Evolutionary conservation across 2,329 filamentous ascomycete genomes (phyloP), one percentile per base, ranked within the genome.

Genomic region (Madurella mycetomatis): DNA sequence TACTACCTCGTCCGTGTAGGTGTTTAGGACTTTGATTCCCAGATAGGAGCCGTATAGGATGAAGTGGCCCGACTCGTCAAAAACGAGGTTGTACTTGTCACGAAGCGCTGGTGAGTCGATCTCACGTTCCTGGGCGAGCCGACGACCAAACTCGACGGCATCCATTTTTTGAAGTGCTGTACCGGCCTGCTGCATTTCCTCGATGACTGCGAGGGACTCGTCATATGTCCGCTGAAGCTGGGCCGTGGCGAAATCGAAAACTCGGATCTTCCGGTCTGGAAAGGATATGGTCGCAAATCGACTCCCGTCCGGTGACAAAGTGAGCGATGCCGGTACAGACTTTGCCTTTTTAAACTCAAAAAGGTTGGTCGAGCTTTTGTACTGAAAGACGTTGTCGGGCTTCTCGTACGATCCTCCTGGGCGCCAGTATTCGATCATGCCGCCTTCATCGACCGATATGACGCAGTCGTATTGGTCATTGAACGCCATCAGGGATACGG

Each of bases 311-410:
- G 92, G 91, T 0, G 94, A 96, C 45, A 99, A 81, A 0, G 88
- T 89, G 47, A 99, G 76, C 11, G 88, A 89, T 4, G 85, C 83
- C 0, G 92, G 92, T 0, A 87, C 82, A 0, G 91, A 88, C 70
- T 96, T 97, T 48, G 89, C 82, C 72, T 96, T 97, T 67, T 95
- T 97, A 75, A 99, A 97, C 50, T 96, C 92, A 66, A 97, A 99
- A 1, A 99, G 78, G 65, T 89, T 94, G 2, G 94, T 99, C 1
- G 88, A 86, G 67, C 90, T 95, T 73, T 99, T 99, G 73, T 91
- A 89, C 62, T 90, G 82, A 68, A 95, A 99, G 16, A 99, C 91
- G 49, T 84, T 90, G 62, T 91, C 86, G 0, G 94, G 94, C 70
- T 97, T 96, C 65, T 95, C 90, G 69, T 90, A 96, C 40, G 77